phyloP scores from a whole-genome alignment of 495 filamentous ascomycete species.

The Lepraria neglecta region DNA sequence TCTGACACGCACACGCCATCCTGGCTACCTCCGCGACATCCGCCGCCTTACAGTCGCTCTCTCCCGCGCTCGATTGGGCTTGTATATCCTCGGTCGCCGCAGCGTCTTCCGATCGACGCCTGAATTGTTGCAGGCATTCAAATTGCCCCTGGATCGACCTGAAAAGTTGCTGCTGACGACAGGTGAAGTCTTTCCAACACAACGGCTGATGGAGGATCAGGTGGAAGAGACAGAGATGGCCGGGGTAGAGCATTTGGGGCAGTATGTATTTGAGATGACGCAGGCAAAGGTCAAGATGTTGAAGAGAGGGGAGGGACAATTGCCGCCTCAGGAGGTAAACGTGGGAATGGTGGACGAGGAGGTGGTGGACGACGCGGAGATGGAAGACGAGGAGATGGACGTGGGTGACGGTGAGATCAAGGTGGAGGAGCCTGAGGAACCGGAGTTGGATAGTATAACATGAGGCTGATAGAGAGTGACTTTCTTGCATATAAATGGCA shows the following conservation, averaged over 20 bases:
- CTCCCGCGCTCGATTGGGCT: slow-evolving; percentile 81
- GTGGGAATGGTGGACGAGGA: slow-evolving; percentile 34
- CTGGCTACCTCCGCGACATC: slow-evolving; percentile 92
- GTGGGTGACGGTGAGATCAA: background rate
- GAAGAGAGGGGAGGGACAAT: slow-evolving; percentile 38
- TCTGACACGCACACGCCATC: slow-evolving; percentile 75
- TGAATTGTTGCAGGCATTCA: slow-evolving; percentile 82
- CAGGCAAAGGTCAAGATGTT: slow-evolving; percentile 68
- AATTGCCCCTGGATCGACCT: slow-evolving; percentile 58
- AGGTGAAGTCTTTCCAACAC: slow-evolving; percentile 77
- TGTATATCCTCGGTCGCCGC: slow-evolving; percentile 88
- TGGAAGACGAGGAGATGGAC: slow-evolving; percentile 35
- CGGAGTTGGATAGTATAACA: background rate
- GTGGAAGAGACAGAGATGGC: slow-evolving; percentile 65
- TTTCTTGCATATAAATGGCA: no score
- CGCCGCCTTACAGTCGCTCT: slow-evolving; percentile 94
- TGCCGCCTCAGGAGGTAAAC: slow-evolving; percentile 39
- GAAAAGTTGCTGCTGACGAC: slow-evolving; percentile 74
- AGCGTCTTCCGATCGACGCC: slow-evolving; percentile 84
- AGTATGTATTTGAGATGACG: slow-evolving; percentile 98
- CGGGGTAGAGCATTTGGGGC: slow-evolving; percentile 86
- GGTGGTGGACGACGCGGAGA: slow-evolving; percentile 36
- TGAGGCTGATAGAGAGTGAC: no score
- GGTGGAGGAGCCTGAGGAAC: slow-evolving; percentile 8
- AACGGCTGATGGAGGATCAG: slow-evolving; percentile 52